Conservation (phyloP, 139 green algal species). For the Nannochloris sp. region DNA sequence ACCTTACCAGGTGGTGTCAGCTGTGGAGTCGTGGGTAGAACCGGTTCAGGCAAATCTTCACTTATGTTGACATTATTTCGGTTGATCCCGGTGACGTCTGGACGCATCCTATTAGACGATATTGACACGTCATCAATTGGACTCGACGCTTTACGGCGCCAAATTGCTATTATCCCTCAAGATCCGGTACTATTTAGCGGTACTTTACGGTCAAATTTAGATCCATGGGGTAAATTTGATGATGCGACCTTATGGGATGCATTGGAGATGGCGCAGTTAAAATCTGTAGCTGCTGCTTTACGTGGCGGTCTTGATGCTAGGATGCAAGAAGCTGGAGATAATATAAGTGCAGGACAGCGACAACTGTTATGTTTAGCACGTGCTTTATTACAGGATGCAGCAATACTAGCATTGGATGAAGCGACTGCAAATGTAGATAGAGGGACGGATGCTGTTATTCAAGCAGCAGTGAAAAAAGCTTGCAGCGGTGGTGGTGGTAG, state of each 20-base stretch:
- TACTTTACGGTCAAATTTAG: slow-evolving; percentile 71
- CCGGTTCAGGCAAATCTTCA: slow-evolving; percentile 67
- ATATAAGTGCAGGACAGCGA: slow-evolving; percentile 73
- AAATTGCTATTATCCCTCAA: slow-evolving; percentile 79
- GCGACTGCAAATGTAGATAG: slow-evolving; percentile 86
- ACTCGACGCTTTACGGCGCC: slow-evolving; percentile 58
- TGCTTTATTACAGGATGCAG: slow-evolving; percentile 33
- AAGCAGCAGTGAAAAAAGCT: slow-evolving; percentile 18
- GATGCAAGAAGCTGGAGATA: slow-evolving; percentile 73
- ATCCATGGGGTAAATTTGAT: slow-evolving; percentile 55
- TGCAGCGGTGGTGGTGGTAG: background rate
- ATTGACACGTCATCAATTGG: slow-evolving; percentile 56
- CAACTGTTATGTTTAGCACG: slow-evolving; percentile 89
- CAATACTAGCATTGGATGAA: slow-evolving; percentile 54
- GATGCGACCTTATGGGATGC: slow-evolving; percentile 62
- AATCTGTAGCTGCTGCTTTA: slow-evolving; percentile 18
- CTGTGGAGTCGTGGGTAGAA: slow-evolving; percentile 69
- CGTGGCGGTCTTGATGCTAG: slow-evolving; percentile 61
- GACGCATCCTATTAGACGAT: slow-evolving; percentile 63
- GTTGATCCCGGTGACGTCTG: slow-evolving; percentile 63
- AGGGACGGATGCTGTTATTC: slow-evolving; percentile 71
- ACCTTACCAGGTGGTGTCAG: slow-evolving; percentile 31
- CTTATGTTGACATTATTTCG: slow-evolving; percentile 79
- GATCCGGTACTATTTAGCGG: slow-evolving; percentile 76
- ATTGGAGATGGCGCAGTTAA: slow-evolving; percentile 55